Conservation (phyloP, 805 yeast species). For the Wickerhamiella azymoides region DNA sequence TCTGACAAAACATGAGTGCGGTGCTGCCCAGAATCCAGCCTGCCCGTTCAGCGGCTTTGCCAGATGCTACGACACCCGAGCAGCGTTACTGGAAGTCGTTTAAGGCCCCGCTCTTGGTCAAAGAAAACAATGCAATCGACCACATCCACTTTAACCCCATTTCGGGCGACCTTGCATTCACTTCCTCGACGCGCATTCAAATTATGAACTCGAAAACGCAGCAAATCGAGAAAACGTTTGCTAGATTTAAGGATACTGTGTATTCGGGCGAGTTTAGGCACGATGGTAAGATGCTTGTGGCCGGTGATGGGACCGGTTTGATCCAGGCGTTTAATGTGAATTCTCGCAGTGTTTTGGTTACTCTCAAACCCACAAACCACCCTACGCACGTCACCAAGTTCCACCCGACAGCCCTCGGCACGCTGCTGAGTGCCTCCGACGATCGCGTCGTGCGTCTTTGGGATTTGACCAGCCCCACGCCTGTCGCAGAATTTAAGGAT, state of each 20-base stretch:
- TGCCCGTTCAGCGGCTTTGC: constrained; percentile 15
- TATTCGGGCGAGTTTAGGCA: constrained; percentile 81
- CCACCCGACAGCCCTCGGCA: constrained; percentile 62
- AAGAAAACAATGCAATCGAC: constrained; percentile 84
- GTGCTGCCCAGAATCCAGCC: constrained; percentile 15
- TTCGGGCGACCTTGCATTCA: constrained; percentile 79
- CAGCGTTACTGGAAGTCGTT: constrained; percentile 89
- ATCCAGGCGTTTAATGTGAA: constrained; percentile 82
- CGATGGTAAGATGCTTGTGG: constrained; percentile 83
- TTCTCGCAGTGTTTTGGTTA: constrained; percentile 65
- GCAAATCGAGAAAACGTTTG: constrained; percentile 74
- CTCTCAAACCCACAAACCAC: constrained; percentile 69
- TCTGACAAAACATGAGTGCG: constrained; percentile 17
- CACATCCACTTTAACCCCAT: constrained; percentile 80
- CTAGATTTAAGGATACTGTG: constrained; percentile 81
- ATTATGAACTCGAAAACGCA: constrained; percentile 88
- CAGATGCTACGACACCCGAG: constrained; percentile 32
- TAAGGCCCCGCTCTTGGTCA: constrained; percentile 71
- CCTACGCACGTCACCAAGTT: constrained; percentile 91
- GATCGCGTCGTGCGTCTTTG: constrained; percentile 77
- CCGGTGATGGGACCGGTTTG: constrained; percentile 89
- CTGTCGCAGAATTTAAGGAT: constrained; percentile 45
- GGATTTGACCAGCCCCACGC: constrained; percentile 76
- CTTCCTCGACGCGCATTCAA: constrained; percentile 83
- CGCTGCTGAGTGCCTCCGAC: constrained; percentile 77